These are phyloP conservation scores for Vanderwaltozyma verrucispora DNA, from an alignment of 805 yeast genomes.

Conservation along the genomic window DNA sequence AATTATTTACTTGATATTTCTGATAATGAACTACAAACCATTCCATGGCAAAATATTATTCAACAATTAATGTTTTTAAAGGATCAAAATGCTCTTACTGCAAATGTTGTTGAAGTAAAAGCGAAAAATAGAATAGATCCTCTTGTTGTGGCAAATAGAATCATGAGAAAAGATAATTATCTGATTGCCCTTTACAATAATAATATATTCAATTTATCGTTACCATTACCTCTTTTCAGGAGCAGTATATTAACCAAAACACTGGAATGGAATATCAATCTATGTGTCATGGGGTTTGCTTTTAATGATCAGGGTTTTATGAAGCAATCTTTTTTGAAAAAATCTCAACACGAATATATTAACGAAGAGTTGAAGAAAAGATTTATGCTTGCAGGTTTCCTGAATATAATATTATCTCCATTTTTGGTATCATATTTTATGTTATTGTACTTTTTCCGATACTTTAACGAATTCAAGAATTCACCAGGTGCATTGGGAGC, in stretches of 20 bases:
- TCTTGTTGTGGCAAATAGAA: slow-evolving; percentile 88
- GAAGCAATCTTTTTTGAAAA: slow-evolving; percentile 59
- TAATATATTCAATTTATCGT: slow-evolving; percentile 55
- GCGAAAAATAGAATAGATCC: slow-evolving; percentile 76
- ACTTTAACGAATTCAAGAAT: slow-evolving; percentile 84
- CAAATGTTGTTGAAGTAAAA: slow-evolving; percentile 44
- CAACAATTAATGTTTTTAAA: slow-evolving; percentile 61
- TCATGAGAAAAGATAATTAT: slow-evolving; percentile 92
- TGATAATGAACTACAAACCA: slow-evolving; percentile 81
- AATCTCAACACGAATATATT: slow-evolving; percentile 53
- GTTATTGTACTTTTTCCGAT: slow-evolving; percentile 73
- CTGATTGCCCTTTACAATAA: slow-evolving; percentile 82
- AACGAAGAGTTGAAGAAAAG: slow-evolving; percentile 65
- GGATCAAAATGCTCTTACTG: slow-evolving; percentile 61
- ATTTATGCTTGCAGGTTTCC: slow-evolving; percentile 77
- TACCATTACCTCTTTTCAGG: slow-evolving; percentile 41
- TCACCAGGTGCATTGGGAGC: slow-evolving; percentile 77
- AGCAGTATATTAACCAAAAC: slow-evolving; percentile 60
- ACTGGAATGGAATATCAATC: slow-evolving; percentile 85
- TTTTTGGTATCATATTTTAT: slow-evolving; percentile 76
- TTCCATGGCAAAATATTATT: slow-evolving; percentile 85
- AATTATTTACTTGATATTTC: slow-evolving; percentile 56
- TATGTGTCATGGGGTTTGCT: slow-evolving; percentile 78
- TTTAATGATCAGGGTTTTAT: slow-evolving; percentile 80
- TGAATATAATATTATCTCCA: slow-evolving; percentile 78